A percentile compares a stretch with the other conserved stretches of the same genome.
Conservation (phyloP, 2,329 filamentous ascomycete species). For the Fusarium acutatum region DNA sequence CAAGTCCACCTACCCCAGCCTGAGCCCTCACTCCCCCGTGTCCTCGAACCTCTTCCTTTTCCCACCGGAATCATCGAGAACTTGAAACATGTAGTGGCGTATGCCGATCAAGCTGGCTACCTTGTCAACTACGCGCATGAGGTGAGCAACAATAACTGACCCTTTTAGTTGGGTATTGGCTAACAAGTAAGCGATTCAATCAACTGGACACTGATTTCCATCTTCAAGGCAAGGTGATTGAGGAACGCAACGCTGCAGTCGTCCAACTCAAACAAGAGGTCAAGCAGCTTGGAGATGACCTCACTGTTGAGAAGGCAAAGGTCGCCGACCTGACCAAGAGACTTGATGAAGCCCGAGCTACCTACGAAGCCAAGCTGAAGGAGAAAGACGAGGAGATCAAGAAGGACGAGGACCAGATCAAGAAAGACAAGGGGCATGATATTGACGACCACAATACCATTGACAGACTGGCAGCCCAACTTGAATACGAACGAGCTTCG, state of each 20-base stretch:
- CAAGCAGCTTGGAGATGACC: neutral
- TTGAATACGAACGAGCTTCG: neutral
- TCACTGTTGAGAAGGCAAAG: neutral
- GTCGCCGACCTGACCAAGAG: neutral
- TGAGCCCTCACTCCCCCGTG: neutral
- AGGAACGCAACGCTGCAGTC: neutral
- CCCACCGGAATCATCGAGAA: slow-evolving; percentile 22
- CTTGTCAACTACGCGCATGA: neutral
- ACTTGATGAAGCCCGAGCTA: neutral
- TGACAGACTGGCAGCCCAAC: neutral
- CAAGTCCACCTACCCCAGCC: slow-evolving; percentile 21
- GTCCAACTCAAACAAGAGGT: neutral
- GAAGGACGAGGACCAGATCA: neutral
- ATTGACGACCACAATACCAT: neutral
- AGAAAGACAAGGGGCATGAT: neutral
- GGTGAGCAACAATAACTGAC: rapidly evolving
- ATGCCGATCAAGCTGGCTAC: slow-evolving; percentile 22
- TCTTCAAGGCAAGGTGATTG: neutral
- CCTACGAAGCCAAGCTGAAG: neutral
- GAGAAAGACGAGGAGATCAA: neutral
- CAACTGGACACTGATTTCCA: neutral
- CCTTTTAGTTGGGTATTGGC: neutral
- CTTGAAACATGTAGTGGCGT: slow-evolving; percentile 7
- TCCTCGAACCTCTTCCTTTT: slow-evolving; percentile 22
- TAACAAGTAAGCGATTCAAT: neutral